These are phyloP conservation scores for Lenwebbia sp. DNA, from an alignment of 345 rosid genomes.

Conservation along the genomic window DNA sequence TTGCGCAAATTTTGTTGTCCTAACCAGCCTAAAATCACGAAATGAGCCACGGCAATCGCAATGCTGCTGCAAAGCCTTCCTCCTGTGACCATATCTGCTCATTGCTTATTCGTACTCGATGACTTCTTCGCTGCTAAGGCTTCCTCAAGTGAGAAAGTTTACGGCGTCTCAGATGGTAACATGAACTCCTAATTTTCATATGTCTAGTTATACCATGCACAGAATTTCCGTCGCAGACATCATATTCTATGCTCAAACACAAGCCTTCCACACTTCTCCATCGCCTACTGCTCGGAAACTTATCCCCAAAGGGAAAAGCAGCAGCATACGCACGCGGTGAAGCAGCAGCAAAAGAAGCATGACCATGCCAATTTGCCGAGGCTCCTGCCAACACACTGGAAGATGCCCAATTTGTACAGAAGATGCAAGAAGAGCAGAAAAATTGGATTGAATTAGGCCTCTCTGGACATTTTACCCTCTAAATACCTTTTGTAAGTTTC, in stretches of 20 bases:
- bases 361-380: slow-evolving; percentile 27
- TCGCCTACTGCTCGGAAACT: neutral
- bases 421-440: slow-evolving; percentile 33
- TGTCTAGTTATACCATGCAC: neutral
- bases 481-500: neutral
- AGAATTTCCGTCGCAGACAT: neutral
- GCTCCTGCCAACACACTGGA: slow-evolving; percentile 32
- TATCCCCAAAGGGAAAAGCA: slow-evolving; percentile 21
- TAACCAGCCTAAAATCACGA: slow-evolving; percentile 20
- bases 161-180: neutral
- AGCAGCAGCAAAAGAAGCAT: slow-evolving; percentile 23
- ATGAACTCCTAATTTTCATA: neutral
- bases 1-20: slow-evolving; percentile 27
- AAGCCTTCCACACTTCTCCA: neutral
- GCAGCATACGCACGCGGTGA: slow-evolving; percentile 19
- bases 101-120: slow-evolving; percentile 20
- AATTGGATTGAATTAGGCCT: neutral
- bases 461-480: neutral
- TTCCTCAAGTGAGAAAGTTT: neutral
- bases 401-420: slow-evolving; percentile 29
- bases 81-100: neutral
- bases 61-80: neutral
- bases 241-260: neutral
- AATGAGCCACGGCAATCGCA: neutral
- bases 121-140: slow-evolving; percentile 33